Evolutionary conservation across 139 green algal genomes (phyloP).

Genomic region (Deuterostichococcus epilithicus): DNA sequence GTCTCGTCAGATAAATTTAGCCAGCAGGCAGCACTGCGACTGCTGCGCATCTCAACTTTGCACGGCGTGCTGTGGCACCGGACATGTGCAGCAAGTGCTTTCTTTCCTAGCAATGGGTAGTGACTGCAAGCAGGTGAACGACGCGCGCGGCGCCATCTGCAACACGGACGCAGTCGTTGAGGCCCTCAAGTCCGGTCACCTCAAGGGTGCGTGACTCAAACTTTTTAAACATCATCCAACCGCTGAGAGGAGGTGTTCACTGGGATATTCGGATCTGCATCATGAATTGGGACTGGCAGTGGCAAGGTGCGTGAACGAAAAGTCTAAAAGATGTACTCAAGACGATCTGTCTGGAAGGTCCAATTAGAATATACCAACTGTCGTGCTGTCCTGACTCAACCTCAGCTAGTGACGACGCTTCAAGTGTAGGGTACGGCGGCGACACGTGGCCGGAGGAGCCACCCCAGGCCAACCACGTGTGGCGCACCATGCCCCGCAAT

Average conservation of each 20-base stretch:
- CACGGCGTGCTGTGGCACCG: too few relatives aligned
- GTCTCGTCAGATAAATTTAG: too few relatives aligned
- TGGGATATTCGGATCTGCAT: too few relatives aligned
- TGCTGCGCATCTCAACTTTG: too few relatives aligned
- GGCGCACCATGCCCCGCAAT: not conserved
- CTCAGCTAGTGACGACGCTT: too few relatives aligned
- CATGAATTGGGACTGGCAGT: too few relatives aligned
- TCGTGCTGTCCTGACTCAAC: too few relatives aligned
- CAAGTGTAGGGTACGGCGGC: not conserved
- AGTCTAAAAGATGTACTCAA: not conserved
- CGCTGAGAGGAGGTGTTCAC: not conserved
- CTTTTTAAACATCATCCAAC: not conserved
- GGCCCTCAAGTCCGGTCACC: constrained; percentile 1
- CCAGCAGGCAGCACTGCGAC: too few relatives aligned
- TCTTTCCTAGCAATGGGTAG: too few relatives aligned
- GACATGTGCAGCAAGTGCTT: too few relatives aligned
- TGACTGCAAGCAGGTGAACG: constrained; percentile 3
- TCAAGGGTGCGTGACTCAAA: not conserved
- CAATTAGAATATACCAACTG: too few relatives aligned
- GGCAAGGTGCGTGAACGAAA: not conserved
- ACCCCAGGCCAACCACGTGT: not conserved
- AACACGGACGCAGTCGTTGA: not conserved
- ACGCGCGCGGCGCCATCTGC: not conserved
- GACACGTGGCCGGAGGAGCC: not conserved
- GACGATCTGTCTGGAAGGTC: not conserved